phyloP scores from a whole-genome alignment of 1,284 basidiomycete genomes.

The Boletus sp. region DNA sequence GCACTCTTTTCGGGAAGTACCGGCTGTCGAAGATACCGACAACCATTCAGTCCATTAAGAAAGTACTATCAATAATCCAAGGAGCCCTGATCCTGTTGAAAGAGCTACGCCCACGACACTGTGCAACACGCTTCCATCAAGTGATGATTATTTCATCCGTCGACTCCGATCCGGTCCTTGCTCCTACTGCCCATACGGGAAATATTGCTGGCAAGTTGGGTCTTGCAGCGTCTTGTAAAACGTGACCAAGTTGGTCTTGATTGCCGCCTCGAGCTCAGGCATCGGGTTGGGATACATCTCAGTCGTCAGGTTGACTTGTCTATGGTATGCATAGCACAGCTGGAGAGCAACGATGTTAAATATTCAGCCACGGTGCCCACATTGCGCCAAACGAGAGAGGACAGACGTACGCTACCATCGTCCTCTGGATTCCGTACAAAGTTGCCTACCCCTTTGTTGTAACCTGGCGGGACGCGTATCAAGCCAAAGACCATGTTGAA shows the following conservation, averaged over 20 bases:
- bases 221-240: conserved; percentile 21
- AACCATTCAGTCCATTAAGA: too few species aligned
- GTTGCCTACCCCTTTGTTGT: conserved; percentile 23
- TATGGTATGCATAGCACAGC: conserved; percentile 21
- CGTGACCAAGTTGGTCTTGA: conserved; percentile 24
- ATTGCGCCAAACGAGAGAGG: neutral
- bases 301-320: conserved; percentile 22
- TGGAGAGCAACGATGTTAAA: conserved; percentile 7
- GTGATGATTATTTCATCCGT: too few species aligned
- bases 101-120: too few species aligned
- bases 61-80: too few species aligned
- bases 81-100: too few species aligned
- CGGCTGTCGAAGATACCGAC: too few species aligned
- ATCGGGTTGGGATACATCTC: conserved; percentile 22
- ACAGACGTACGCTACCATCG: conserved; percentile 14
- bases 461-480: conserved; percentile 16
- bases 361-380: neutral
- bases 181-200: conserved; percentile 17
- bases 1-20: too few species aligned
- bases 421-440: conserved; percentile 18
- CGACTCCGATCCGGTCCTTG: neutral
- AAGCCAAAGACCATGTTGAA: neutral
- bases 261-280: conserved; percentile 20
- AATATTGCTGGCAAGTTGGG: conserved; percentile 18
- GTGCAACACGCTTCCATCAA: too few species aligned